Evolutionary conservation across 495 filamentous ascomycete species (phyloP).

Genomic region (Trichoderma asperelloides): DNA sequence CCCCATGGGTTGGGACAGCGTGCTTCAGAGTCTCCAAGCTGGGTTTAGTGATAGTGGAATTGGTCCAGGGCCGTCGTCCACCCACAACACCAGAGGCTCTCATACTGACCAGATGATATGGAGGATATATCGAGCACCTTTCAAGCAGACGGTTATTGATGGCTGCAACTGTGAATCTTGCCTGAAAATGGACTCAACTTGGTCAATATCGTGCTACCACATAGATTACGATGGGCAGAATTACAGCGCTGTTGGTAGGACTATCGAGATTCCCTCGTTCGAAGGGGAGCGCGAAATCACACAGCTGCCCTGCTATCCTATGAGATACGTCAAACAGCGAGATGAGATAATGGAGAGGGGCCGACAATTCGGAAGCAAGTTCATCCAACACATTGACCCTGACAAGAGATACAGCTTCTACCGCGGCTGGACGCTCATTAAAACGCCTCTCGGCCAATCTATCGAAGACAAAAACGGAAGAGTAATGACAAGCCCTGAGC

Average conservation of each 20-base stretch:
- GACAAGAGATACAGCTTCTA: slow-evolving; percentile 27
- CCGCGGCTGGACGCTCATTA: slow-evolving; percentile 30
- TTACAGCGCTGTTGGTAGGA: slow-evolving; percentile 39
- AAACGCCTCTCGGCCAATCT: slow-evolving; percentile 15
- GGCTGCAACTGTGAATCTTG: not conserved
- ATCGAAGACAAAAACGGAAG: slow-evolving; percentile 17
- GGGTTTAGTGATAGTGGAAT: not conserved
- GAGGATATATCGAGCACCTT: not conserved
- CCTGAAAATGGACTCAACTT: slow-evolving; percentile 9
- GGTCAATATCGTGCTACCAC: slow-evolving; percentile 29
- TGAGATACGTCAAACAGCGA: slow-evolving; percentile 45
- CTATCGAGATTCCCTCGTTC: slow-evolving; percentile 39
- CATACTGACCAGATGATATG: not conserved
- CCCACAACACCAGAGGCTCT: not conserved
- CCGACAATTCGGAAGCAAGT: slow-evolving; percentile 30
- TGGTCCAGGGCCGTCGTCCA: not conserved
- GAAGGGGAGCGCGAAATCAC: slow-evolving; percentile 47
- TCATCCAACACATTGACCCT: slow-evolving; percentile 34
- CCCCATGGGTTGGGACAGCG: not conserved
- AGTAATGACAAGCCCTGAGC: slow-evolving; percentile 22
- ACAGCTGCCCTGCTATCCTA: slow-evolving; percentile 45
- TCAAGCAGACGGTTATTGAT: not conserved
- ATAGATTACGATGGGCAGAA: slow-evolving; percentile 52
- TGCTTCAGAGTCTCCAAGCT: slow-evolving; percentile 10
- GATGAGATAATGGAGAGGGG: slow-evolving; percentile 37